Evolutionary conservation across 176 grass and related monocot genomes (phyloP).

Genomic region (Oryza rufipogon): DNA sequence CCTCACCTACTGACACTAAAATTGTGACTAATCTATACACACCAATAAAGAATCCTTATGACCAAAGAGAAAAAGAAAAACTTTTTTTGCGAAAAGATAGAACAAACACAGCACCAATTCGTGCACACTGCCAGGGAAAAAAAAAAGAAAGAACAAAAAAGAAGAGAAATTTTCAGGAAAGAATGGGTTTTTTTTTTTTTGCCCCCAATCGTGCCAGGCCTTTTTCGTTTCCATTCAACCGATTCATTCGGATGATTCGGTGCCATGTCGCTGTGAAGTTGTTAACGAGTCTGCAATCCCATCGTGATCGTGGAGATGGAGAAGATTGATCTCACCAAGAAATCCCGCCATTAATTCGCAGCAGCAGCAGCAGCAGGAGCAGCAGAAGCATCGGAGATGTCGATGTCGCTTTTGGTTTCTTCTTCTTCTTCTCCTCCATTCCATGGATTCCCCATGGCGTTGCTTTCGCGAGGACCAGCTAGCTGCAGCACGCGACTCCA

Average conservation of each 20-base stretch:
- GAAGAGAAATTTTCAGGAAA: conserved; percentile 11
- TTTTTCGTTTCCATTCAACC: conserved; percentile 1
- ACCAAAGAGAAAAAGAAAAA: conserved; percentile 9
- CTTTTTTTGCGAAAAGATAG: background rate
- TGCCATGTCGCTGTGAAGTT: conserved; percentile 38
- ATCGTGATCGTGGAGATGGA: background rate
- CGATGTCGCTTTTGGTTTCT: background rate
- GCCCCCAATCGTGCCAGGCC: conserved; percentile 17
- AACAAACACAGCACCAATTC: conserved; percentile 25
- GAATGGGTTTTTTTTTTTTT: conserved; percentile 16
- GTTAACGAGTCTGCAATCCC: conserved; percentile 30
- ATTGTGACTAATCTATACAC: conserved; percentile 41
- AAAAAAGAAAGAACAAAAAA: background rate
- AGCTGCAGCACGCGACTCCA: conserved; percentile 5
- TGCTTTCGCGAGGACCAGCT: conserved; percentile 1
- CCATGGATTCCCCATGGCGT: conserved; percentile 1
- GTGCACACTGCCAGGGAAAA: background rate
- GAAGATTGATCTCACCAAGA: conserved; percentile 11
- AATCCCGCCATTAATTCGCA: background rate
- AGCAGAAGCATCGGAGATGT: conserved; percentile 3
- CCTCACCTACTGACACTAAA: background rate
- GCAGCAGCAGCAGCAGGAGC: background rate
- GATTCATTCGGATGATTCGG: conserved; percentile 26
- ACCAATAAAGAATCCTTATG: conserved; percentile 40
- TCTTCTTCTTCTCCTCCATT: background rate